phyloP scores from a whole-genome alignment of 768 basidiomycete genomes.

The Mycena rosella region DNA sequence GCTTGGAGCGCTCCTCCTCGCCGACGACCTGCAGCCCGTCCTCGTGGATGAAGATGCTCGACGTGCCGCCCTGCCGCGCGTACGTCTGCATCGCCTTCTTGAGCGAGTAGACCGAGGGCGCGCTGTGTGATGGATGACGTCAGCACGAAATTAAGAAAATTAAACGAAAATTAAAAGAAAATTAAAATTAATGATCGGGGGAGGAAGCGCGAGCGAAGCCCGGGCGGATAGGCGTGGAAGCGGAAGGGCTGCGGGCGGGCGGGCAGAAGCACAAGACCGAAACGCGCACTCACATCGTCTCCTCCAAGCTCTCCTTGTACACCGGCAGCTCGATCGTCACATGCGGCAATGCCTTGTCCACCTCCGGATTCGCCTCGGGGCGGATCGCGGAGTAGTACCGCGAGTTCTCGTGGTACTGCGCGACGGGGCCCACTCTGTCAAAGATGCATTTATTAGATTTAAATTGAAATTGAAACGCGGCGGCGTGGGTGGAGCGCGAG shows the following conservation, averaged over 20 bases:
- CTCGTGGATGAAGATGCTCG: slow-evolving; percentile 84
- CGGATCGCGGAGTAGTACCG: slow-evolving; percentile 82
- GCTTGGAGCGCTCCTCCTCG: slow-evolving; percentile 71
- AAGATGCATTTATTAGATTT: too few relatives aligned
- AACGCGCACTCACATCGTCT: slow-evolving; percentile 88
- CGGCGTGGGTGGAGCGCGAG: too few relatives aligned
- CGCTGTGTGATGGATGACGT: slow-evolving; percentile 55
- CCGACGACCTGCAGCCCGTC: slow-evolving; percentile 82
- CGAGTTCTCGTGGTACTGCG: slow-evolving; percentile 89
- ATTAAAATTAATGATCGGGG: slow-evolving; percentile 3
- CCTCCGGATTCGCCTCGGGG: slow-evolving; percentile 70
- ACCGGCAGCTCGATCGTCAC: slow-evolving; percentile 88
- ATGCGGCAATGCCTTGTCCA: slow-evolving; percentile 77
- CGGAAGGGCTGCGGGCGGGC: too few relatives aligned
- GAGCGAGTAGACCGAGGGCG: slow-evolving; percentile 80
- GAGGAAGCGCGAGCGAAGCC: slow-evolving; percentile 1
- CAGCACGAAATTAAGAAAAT: background rate
- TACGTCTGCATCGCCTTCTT: slow-evolving; percentile 94
- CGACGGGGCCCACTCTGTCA: slow-evolving; percentile 87
- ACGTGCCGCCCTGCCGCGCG: slow-evolving; percentile 89
- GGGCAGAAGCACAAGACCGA: too few relatives aligned
- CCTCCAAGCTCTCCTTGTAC: slow-evolving; percentile 87
- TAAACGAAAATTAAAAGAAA: slow-evolving; percentile 20
- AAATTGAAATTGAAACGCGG: slow-evolving; percentile 6
- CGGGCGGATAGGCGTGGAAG: background rate